These are phyloP conservation scores for Cairneyella variabilis DNA, from an alignment of 495 filamentous ascomycete species.

Conservation along the genomic window DNA sequence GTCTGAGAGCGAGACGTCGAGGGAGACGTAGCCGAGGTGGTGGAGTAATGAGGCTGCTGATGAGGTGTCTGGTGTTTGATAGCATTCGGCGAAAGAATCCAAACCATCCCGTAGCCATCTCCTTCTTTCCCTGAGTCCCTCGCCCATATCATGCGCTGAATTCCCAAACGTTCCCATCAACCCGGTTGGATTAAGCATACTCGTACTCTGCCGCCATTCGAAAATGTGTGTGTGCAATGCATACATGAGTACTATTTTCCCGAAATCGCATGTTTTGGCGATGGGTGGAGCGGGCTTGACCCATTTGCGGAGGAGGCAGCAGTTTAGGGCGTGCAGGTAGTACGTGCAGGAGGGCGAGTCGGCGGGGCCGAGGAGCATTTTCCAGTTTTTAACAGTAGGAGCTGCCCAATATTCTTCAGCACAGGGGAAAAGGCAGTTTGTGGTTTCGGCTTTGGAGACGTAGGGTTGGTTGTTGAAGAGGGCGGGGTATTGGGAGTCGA, in stretches of 20 bases:
- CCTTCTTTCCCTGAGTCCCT: conserved; percentile 17
- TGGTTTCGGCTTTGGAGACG: conserved; percentile 27
- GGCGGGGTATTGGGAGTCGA: conserved; percentile 25
- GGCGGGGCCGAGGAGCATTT: conserved; percentile 18
- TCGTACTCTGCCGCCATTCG: conserved; percentile 27
- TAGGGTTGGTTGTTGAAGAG: conserved; percentile 29
- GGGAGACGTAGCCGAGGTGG: conserved; percentile 12
- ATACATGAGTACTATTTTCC: conserved; percentile 28
- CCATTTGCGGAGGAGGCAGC: conserved; percentile 21
- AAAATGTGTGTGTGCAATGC: conserved; percentile 28
- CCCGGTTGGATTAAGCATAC: conserved; percentile 22
- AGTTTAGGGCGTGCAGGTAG: conserved; percentile 25
- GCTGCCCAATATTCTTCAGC: conserved; percentile 22
- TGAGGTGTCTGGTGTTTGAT: conserved; percentile 1
- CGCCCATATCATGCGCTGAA: conserved; percentile 17
- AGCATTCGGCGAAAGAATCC: conserved; percentile 19
- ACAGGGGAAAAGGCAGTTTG: conserved; percentile 26
- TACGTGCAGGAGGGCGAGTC: conserved; percentile 21
- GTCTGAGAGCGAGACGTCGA: conserved; percentile 19
- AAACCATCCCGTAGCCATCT: conserved; percentile 16
- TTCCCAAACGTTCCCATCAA: conserved; percentile 19
- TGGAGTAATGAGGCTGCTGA: conserved; percentile 12
- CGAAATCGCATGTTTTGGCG: conserved; percentile 18
- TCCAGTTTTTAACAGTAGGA: conserved; percentile 22
- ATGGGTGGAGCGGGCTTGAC: conserved; percentile 20